Percentiles rank a stretch among this genome's conserved stretches.
Conservation (phyloP, 148 eudicot species). For the Diospyros kaki region DNA sequence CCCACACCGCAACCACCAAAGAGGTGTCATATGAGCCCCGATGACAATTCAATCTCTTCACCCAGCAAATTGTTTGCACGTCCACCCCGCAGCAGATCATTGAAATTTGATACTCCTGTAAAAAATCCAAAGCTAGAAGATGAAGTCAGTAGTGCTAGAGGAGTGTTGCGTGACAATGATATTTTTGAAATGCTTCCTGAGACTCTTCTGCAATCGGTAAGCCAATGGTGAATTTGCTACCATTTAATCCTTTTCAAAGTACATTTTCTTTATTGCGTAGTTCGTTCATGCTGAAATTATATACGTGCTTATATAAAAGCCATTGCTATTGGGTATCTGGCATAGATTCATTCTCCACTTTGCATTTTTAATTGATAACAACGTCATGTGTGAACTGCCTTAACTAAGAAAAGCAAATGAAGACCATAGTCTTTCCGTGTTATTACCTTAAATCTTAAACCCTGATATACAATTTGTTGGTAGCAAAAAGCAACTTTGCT, state of each 20-base stretch:
- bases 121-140: slow-evolving; percentile 31
- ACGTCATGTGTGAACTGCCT: no score
- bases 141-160: slow-evolving; percentile 20
- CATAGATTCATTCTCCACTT: no score
- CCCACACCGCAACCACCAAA: slow-evolving; percentile 48
- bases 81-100: slow-evolving; percentile 47
- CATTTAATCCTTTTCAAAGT: slow-evolving; percentile 1
- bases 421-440: no score
- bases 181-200: slow-evolving; percentile 53
- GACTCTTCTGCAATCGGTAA: slow-evolving; percentile 63
- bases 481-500: not conserved
- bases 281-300: not conserved
- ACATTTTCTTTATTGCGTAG: not conserved
- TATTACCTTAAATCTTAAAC: not conserved
- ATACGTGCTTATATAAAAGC: no score
- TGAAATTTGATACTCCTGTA: slow-evolving; percentile 61
- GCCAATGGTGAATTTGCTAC: not conserved
- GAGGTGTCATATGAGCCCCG: slow-evolving; percentile 56
- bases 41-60: slow-evolving; percentile 27
- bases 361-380: no score
- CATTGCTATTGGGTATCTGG: no score
- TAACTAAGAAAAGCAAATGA: no score
- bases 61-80: slow-evolving; percentile 42
- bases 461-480: not conserved
- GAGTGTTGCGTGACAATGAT: slow-evolving; percentile 30